Evolutionary conservation across 345 rosid species (phyloP).

Genomic region (Zanthoxylum bungeanum): DNA sequence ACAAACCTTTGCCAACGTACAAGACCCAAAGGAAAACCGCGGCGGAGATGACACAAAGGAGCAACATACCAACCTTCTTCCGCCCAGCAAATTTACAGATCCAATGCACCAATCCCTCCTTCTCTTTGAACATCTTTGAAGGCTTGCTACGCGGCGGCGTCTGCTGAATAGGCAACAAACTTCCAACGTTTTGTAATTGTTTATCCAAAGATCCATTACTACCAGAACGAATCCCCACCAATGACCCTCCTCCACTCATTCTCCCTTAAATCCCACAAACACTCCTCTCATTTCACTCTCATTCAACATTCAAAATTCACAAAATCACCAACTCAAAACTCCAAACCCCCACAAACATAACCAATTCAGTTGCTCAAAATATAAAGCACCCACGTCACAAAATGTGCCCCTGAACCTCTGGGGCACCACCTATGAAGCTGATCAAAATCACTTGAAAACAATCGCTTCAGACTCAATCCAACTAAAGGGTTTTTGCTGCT

Average conservation of each 20-base stretch:
- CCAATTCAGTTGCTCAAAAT: slow-evolving; percentile 1
- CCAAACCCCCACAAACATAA: not conserved
- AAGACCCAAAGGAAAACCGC: slow-evolving; percentile 79
- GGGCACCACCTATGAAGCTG: slow-evolving; percentile 16
- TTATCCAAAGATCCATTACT: slow-evolving; percentile 87
- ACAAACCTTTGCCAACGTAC: slow-evolving; percentile 83
- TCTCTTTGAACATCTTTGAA: slow-evolving; percentile 79
- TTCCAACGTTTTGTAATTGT: slow-evolving; percentile 47
- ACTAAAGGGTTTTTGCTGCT: not conserved
- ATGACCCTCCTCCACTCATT: slow-evolving; percentile 58
- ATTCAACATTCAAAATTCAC: not conserved
- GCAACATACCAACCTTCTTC: slow-evolving; percentile 89
- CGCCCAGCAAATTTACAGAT: slow-evolving; percentile 92
- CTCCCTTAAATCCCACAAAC: slow-evolving; percentile 23
- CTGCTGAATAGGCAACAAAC: slow-evolving; percentile 44
- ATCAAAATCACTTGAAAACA: not conserved
- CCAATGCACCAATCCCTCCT: slow-evolving; percentile 72
- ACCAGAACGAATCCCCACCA: slow-evolving; percentile 83
- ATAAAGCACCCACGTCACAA: slow-evolving; percentile 12
- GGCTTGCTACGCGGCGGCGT: slow-evolving; percentile 53
- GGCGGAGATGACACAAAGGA: slow-evolving; percentile 79
- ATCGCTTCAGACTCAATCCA: not conserved
- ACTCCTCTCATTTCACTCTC: slow-evolving; percentile 40
- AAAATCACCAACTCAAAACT: no score
- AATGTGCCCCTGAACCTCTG: slow-evolving; percentile 18